A percentile compares a stretch with the other conserved stretches of the same genome.
Conservation (phyloP, 495 filamentous ascomycete genomes). For the Jackrogersella minutella region DNA sequence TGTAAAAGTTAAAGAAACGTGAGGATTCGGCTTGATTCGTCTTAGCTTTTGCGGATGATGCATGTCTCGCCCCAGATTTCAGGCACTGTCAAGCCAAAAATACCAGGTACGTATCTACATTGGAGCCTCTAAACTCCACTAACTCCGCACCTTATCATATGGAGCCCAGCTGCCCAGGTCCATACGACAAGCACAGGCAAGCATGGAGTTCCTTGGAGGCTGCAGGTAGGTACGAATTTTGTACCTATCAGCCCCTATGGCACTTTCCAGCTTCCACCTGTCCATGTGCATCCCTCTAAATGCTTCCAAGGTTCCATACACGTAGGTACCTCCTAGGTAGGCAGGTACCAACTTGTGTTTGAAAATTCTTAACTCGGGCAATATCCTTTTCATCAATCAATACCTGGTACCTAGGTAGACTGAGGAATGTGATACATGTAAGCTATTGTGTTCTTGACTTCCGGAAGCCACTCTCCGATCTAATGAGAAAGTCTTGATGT, state of each 20-base stretch:
- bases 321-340: not conserved
- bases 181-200: not conserved
- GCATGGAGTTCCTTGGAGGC: no score
- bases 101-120: slow-evolving; percentile 9
- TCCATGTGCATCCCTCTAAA: not conserved
- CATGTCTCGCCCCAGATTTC: slow-evolving; percentile 24
- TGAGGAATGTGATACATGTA: no score
- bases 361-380: no score
- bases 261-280: no score
- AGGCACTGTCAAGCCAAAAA: slow-evolving; percentile 11
- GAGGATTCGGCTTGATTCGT: slow-evolving; percentile 15
- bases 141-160: slow-evolving; percentile 16
- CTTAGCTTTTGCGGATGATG: slow-evolving; percentile 27
- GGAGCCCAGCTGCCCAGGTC: no score
- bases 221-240: not conserved
- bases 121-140: slow-evolving; percentile 28
- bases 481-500: not conserved
- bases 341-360: no score
- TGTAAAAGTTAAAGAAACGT: not conserved
- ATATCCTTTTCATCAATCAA: not conserved
- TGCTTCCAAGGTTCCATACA: no score
- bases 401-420: not conserved
- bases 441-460: not conserved
- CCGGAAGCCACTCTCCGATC: not conserved
- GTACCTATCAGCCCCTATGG: slow-evolving; percentile 9